Conservation (phyloP, 352 stramenopile species). For the Pythium monospermum region DNA sequence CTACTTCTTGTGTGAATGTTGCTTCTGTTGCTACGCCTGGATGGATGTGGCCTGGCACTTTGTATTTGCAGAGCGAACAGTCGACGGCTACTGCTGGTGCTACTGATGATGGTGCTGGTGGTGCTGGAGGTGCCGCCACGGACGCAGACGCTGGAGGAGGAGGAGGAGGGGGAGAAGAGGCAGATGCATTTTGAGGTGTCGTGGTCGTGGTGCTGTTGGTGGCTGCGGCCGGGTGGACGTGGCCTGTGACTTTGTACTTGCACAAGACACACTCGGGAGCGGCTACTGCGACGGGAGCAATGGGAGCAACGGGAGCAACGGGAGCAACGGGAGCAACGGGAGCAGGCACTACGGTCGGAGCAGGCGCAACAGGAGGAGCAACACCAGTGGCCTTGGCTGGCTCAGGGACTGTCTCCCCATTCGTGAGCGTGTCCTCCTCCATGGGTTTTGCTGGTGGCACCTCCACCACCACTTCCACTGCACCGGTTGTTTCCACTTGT, state of each 20-base stretch:
- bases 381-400: too few species aligned
- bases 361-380: not conserved
- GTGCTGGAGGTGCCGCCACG: not conserved
- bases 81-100: not conserved
- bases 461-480: not conserved
- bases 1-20: not conserved
- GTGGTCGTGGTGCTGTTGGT: not conserved
- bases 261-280: constrained; percentile 21
- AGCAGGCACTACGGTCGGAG: too few species aligned
- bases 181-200: not conserved
- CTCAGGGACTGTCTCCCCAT: too few species aligned
- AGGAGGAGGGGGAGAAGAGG: not conserved
- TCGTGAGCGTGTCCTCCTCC: too few species aligned
- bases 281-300: too few species aligned
- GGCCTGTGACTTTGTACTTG: constrained; percentile 25
- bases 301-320: not conserved
- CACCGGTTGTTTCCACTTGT: too few species aligned
- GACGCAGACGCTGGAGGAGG: not conserved
- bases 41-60: constrained; percentile 20
- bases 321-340: not conserved
- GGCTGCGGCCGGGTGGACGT: constrained; percentile 15
- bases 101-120: not conserved
- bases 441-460: not conserved
- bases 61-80: constrained; percentile 24
- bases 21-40: constrained; percentile 10